Percentiles rank a stretch among this genome's conserved stretches.
These are phyloP conservation scores for Phialocephala sp. DNA, from an alignment of 2,329 filamentous ascomycete genomes.

Conservation along the genomic window DNA sequence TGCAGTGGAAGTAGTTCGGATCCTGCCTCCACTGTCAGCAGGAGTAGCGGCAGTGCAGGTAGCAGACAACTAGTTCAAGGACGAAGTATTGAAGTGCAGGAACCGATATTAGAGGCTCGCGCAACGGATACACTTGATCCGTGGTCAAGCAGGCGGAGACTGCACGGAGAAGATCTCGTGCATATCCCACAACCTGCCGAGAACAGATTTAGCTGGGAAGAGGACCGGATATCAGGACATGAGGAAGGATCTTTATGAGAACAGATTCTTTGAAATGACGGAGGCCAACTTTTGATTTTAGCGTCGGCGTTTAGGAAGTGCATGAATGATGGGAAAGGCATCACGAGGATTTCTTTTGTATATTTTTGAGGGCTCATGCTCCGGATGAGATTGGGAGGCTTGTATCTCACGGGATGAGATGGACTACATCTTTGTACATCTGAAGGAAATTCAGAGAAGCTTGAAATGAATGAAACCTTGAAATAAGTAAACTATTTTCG, in stretches of 20 bases:
- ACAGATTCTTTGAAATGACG: not conserved
- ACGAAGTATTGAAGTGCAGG: not conserved
- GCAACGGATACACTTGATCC: slow-evolving; percentile 27
- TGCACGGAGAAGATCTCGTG: slow-evolving; percentile 37
- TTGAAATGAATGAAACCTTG: not conserved
- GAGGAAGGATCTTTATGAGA: slow-evolving; percentile 2
- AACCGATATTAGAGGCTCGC: not conserved
- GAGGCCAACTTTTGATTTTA: not conserved
- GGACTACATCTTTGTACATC: not conserved
- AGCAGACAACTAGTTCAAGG: slow-evolving; percentile 18
- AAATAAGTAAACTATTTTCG: not conserved
- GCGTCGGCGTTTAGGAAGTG: slow-evolving; percentile 6
- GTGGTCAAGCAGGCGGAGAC: slow-evolving; percentile 27
- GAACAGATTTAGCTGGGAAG: slow-evolving; percentile 38
- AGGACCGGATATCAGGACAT: slow-evolving; percentile 28
- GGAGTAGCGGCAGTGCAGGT: slow-evolving; percentile 14
- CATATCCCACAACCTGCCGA: slow-evolving; percentile 37
- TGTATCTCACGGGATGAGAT: not conserved
- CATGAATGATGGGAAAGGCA: not conserved
- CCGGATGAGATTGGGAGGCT: not conserved
- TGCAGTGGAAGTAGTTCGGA: slow-evolving; percentile 12
- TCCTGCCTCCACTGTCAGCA: slow-evolving; percentile 9
- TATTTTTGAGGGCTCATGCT: not conserved
- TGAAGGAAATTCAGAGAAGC: not conserved
- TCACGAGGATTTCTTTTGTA: not conserved